Conservation (phyloP, 2,329 filamentous ascomycete genomes). For the Aspergillus sp. region DNA sequence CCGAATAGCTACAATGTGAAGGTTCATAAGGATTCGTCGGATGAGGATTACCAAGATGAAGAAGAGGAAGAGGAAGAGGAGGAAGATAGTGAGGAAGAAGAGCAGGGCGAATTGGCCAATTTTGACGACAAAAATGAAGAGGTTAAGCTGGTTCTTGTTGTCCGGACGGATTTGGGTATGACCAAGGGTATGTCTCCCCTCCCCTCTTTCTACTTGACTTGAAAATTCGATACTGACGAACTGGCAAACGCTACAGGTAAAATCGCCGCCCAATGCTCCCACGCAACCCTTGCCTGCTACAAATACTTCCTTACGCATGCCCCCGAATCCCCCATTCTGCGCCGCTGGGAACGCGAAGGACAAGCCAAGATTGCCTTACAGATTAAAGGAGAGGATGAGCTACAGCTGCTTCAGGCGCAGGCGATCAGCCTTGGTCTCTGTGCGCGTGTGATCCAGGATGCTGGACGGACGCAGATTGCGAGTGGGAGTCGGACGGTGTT, state of each 20-base stretch:
- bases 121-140: constrained; percentile 61
- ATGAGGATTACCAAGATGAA: constrained; percentile 27
- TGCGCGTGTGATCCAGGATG: constrained; percentile 85
- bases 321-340: constrained; percentile 56
- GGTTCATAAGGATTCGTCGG: constrained; percentile 37
- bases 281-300: constrained; percentile 97
- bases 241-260: constrained; percentile 57
- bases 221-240: not conserved
- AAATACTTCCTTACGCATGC: constrained; percentile 62
- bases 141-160: constrained; percentile 89
- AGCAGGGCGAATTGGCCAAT: constrained; percentile 40
- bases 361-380: constrained; percentile 94
- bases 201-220: constrained; percentile 5
- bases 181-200: constrained; percentile 65
- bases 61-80: constrained; percentile 50
- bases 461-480: constrained; percentile 95
- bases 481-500: constrained; percentile 87
- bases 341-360: constrained; percentile 76
- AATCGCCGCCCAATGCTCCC: constrained; percentile 90
- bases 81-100: constrained; percentile 62
- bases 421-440: constrained; percentile 79
- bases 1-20: constrained; percentile 50
- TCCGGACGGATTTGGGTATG: constrained; percentile 93
- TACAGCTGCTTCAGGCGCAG: constrained; percentile 68
- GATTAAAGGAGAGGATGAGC: constrained; percentile 73